Conservation (phyloP, 2,329 filamentous ascomycete species). For the Emergomyces orientalis region DNA sequence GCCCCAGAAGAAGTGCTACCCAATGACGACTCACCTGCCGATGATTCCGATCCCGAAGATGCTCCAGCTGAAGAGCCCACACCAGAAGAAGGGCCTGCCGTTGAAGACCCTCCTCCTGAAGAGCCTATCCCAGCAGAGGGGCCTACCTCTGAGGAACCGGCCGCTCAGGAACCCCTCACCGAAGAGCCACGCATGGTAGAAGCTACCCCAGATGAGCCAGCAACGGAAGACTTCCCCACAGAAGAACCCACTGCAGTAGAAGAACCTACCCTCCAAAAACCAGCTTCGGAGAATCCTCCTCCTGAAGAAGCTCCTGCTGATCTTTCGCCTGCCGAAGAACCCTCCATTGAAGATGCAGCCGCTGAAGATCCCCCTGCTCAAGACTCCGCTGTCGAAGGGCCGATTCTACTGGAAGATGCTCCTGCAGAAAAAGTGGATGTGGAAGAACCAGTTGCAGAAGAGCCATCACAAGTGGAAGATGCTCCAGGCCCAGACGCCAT, state of each 20-base stretch:
- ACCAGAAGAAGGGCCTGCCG: constrained; percentile 7
- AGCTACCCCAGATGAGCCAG: constrained; percentile 9
- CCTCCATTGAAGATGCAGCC: constrained; percentile 13
- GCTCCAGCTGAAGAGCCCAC: constrained; percentile 1
- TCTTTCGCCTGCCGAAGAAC: constrained; percentile 15
- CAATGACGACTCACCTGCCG: constrained; percentile 7
- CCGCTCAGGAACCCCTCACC: constrained; percentile 12
- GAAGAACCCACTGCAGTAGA: constrained; percentile 20
- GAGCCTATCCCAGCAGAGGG: constrained; percentile 11
- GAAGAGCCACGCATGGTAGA: constrained; percentile 9
- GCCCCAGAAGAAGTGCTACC: background rate
- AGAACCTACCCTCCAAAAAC: constrained; percentile 15
- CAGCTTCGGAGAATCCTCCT: constrained; percentile 14
- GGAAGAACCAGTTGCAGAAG: constrained; percentile 7
- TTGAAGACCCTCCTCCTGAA: constrained; percentile 5
- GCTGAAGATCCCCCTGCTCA: constrained; percentile 13
- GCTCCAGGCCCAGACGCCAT: constrained; percentile 8
- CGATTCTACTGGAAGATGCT: constrained; percentile 9
- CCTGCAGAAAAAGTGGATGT: constrained; percentile 10
- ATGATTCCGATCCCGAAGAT: constrained; percentile 11
- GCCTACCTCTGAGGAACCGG: constrained; percentile 9
- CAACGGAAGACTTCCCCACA: constrained; percentile 15
- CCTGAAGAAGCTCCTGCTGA: constrained; percentile 10
- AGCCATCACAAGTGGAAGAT: constrained; percentile 12
- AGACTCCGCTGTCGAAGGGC: constrained; percentile 14